phyloP scores from a whole-genome alignment of 2,329 filamentous ascomycete genomes.

The Xenoacremonium recifei region DNA sequence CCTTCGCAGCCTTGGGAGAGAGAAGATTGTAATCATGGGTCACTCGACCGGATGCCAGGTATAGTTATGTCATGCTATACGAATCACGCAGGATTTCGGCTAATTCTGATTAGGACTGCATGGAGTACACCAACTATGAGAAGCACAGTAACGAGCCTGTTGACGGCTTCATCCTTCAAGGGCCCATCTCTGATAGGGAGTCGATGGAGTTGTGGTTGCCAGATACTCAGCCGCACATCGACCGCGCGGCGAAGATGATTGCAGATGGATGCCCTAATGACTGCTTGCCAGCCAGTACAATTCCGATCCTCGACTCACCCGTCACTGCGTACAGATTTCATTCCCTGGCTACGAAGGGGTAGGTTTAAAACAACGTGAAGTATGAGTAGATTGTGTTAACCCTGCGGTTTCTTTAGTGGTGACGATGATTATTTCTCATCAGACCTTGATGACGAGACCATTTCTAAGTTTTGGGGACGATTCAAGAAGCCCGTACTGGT shows the following conservation, averaged over 20 bases:
- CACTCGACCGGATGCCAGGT: constrained; percentile 61
- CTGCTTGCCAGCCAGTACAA: constrained; percentile 48
- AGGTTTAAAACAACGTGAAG: constrained; percentile 22
- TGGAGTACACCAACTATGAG: constrained; percentile 49
- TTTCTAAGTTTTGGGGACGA: constrained; percentile 64
- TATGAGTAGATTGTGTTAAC: background rate
- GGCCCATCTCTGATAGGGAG: constrained; percentile 76
- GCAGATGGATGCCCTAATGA: constrained; percentile 52
- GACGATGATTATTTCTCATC: constrained; percentile 90
- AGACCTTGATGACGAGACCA: constrained; percentile 59
- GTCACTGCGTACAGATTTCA: constrained; percentile 54
- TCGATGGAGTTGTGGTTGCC: constrained; percentile 48
- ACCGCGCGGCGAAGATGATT: constrained; percentile 54
- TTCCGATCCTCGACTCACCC: constrained; percentile 41
- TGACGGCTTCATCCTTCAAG: constrained; percentile 78
- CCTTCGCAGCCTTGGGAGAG: constrained; percentile 47
- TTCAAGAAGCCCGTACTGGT: constrained; percentile 61
- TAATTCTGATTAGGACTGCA: constrained; percentile 46
- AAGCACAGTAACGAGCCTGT: constrained; percentile 51
- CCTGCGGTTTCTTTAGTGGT: constrained; percentile 42
- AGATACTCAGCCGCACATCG: constrained; percentile 44
- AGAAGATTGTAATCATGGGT: constrained; percentile 55
- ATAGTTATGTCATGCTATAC: constrained; percentile 6
- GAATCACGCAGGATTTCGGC: background rate
- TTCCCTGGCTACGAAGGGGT: constrained; percentile 51